Evolutionary conservation across 345 rosid species (phyloP).

Genomic region (Barbarea vulgaris): DNA sequence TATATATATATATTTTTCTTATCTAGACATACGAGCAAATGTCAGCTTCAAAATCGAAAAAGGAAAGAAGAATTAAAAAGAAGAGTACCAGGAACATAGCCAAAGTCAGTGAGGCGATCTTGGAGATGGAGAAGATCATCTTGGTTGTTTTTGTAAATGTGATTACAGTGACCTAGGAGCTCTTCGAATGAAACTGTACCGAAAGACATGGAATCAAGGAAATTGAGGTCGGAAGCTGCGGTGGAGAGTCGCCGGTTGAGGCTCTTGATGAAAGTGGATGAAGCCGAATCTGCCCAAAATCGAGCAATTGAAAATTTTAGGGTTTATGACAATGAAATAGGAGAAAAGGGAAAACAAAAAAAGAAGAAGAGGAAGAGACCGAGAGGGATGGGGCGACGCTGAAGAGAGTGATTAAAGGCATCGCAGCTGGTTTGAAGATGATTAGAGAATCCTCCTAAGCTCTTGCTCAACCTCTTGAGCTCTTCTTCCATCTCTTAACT

Average conservation of each 20-base stretch:
- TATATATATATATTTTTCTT: too few species aligned
- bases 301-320: neutral
- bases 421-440: conserved; percentile 70
- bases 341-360: neutral
- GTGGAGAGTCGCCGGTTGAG: conserved; percentile 66
- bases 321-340: neutral
- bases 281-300: conserved; percentile 64
- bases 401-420: conserved; percentile 70
- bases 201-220: conserved; percentile 76
- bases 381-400: conserved; percentile 82
- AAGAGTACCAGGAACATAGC: conserved; percentile 52
- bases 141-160: conserved; percentile 61
- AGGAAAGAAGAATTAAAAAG: neutral
- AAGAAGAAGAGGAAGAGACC: conserved; percentile 38
- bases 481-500: conserved; percentile 56
- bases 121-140: conserved; percentile 49
- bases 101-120: conserved; percentile 49
- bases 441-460: conserved; percentile 67
- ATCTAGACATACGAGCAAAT: conserved; percentile 1
- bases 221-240: conserved; percentile 54
- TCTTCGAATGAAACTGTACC: conserved; percentile 89
- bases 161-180: conserved; percentile 76
- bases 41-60: neutral
- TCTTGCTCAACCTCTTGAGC: conserved; percentile 49
- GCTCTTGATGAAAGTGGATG: conserved; percentile 74